Conservation (phyloP, 2,329 filamentous ascomycete genomes). For the Xylaria sp. region DNA sequence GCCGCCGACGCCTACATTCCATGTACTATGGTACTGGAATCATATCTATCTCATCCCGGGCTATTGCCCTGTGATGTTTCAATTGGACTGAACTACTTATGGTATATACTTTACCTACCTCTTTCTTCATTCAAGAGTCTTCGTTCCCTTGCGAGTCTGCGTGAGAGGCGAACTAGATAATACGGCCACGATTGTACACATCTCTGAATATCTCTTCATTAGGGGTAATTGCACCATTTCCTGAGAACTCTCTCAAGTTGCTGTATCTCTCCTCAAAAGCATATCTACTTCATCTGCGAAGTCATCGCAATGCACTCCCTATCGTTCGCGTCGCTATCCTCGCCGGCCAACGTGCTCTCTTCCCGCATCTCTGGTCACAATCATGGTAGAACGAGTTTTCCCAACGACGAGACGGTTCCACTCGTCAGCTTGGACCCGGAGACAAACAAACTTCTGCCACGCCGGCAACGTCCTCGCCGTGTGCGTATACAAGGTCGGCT, state of each 20-base stretch:
- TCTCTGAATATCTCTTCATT: neutral
- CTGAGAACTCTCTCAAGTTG: neutral
- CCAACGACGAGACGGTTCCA: neutral
- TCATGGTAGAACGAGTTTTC: neutral
- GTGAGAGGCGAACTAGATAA: neutral
- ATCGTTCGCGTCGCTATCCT: constrained; percentile 12
- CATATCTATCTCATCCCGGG: constrained; percentile 1
- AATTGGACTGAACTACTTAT: constrained; percentile 1
- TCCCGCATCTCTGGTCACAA: neutral
- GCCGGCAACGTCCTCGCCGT: constrained; percentile 13
- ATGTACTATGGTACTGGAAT: constrained; percentile 10
- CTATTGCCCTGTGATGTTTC: neutral
- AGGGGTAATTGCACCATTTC: neutral
- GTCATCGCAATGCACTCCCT: constrained; percentile 13
- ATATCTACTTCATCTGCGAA: neutral
- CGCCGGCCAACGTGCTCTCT: neutral
- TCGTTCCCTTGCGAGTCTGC: neutral
- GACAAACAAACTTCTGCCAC: constrained; percentile 3
- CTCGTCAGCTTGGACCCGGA: constrained; percentile 4
- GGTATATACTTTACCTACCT: neutral
- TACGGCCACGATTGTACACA: neutral
- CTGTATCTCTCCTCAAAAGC: neutral
- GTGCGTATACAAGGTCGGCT: constrained; percentile 34
- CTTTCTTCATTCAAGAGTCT: constrained; percentile 8
- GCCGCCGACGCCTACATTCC: constrained; percentile 8